Percentiles rank a stretch among this genome's conserved stretches.
These are phyloP conservation scores for Russula earlei DNA, from an alignment of 768 basidiomycete genomes.

Conservation along the genomic window DNA sequence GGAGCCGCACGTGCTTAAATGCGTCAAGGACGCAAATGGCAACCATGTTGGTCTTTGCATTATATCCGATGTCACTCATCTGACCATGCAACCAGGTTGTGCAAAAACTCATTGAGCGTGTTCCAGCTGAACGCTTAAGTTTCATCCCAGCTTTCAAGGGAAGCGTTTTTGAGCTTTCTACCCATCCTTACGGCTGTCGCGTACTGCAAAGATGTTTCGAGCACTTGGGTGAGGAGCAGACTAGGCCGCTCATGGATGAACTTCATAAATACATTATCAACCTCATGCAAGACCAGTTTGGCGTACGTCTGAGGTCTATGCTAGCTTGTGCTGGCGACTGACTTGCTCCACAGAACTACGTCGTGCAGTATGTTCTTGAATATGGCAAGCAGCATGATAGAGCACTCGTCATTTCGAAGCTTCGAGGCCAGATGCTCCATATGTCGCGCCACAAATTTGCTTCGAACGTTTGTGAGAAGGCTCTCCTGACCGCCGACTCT, in stretches of 20 bases:
- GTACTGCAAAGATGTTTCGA: constrained; percentile 92
- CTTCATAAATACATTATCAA: constrained; percentile 59
- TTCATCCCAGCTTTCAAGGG: constrained; percentile 72
- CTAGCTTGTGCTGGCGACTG: background rate
- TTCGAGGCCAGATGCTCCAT: constrained; percentile 68
- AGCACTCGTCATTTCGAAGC: constrained; percentile 50
- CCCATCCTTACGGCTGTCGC: constrained; percentile 89
- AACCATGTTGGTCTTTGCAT: constrained; percentile 66
- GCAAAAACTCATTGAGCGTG: constrained; percentile 80
- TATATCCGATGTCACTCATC: background rate
- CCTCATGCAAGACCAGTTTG: constrained; percentile 88
- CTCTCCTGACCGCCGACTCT: constrained; percentile 53
- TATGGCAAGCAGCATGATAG: constrained; percentile 66
- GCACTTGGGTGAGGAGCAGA: constrained; percentile 60
- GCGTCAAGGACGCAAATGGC: constrained; percentile 85
- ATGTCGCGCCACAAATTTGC: constrained; percentile 88
- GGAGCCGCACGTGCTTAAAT: constrained; percentile 69
- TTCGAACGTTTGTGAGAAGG: constrained; percentile 94
- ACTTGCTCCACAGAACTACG: constrained; percentile 63
- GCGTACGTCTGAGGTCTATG: constrained; percentile 41
- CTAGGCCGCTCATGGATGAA: constrained; percentile 70
- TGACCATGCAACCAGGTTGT: constrained; percentile 46
- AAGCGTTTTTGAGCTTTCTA: constrained; percentile 70
- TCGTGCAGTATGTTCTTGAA: constrained; percentile 88
- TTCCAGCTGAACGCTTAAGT: constrained; percentile 62